Conservation (phyloP, 345 rosid species). For the Passiflora organensis region DNA sequence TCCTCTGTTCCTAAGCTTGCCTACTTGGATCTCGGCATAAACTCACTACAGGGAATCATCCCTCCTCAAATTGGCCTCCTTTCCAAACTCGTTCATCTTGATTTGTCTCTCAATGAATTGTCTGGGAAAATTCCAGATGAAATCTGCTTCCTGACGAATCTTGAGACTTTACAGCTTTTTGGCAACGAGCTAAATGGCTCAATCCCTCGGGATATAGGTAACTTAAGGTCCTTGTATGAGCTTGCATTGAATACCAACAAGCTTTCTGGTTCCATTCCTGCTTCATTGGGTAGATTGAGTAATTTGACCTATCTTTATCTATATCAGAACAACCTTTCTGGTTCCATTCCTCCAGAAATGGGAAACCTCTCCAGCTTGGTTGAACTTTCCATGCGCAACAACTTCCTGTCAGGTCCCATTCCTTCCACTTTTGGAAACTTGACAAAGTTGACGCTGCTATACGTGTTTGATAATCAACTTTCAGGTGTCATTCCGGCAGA, state of each 20-base stretch:
- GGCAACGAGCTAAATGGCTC: conserved; percentile 10
- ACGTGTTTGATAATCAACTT: no score
- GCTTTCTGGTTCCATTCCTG: conserved; percentile 17
- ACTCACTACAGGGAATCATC: no score
- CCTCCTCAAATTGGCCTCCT: no score
- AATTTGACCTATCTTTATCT: neutral
- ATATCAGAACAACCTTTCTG: neutral
- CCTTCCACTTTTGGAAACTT: conserved; percentile 22
- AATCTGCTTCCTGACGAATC: conserved; percentile 15
- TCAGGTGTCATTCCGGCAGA: no score
- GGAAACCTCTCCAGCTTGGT: conserved; percentile 10
- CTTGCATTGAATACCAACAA: conserved; percentile 14
- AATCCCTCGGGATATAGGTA: no score
- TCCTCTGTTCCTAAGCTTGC: no score
- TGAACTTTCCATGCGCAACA: conserved; percentile 12
- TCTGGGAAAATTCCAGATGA: conserved; percentile 18
- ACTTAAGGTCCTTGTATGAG: no score
- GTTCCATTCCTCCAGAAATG: conserved; percentile 19
- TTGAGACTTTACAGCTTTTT: conserved; percentile 6
- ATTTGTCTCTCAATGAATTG: no score
- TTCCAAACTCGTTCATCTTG: no score
- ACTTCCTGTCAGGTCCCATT: conserved; percentile 11
- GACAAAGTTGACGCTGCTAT: neutral
- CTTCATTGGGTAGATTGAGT: conserved; percentile 13
- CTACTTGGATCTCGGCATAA: no score